Conservation (phyloP, 2,329 filamentous ascomycete species). For the Ramularia collo-cygni region DNA sequence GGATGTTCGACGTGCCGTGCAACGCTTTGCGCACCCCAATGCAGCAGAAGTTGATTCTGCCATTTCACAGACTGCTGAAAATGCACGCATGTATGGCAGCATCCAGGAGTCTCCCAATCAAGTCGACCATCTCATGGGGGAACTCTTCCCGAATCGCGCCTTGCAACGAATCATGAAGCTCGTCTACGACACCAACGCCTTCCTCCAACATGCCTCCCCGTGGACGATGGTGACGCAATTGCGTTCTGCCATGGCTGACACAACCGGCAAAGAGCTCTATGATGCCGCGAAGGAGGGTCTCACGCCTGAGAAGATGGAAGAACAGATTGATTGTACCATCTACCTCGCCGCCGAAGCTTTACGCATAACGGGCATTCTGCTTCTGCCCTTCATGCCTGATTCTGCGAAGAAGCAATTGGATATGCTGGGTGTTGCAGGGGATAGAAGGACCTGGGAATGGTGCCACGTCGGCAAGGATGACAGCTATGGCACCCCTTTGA, state of each 20-base stretch:
- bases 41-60: conserved; percentile 1
- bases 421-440: conserved; percentile 61
- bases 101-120: conserved; percentile 29
- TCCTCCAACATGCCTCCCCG: conserved; percentile 57
- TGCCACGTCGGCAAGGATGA: conserved; percentile 59
- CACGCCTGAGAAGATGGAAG: conserved; percentile 26
- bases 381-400: conserved; percentile 84
- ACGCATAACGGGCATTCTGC: conserved; percentile 71
- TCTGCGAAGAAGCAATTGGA: conserved; percentile 70
- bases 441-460: conserved; percentile 56
- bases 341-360: conserved; percentile 69
- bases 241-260: conserved; percentile 20
- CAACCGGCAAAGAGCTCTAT: conserved; percentile 26
- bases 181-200: conserved; percentile 59
- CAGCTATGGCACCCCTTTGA: conserved; percentile 55
- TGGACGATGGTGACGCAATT: conserved; percentile 53
- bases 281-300: conserved; percentile 12
- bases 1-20: conserved; percentile 39
- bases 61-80: background rate
- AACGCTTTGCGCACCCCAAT: conserved; percentile 20
- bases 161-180: conserved; percentile 58
- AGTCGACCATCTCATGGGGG: conserved; percentile 53
- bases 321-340: conserved; percentile 52
- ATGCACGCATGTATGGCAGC: conserved; percentile 9
- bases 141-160: conserved; percentile 58